Evolutionary conservation across 2,329 filamentous ascomycete genomes (phyloP).

Genomic region (Westerdykella aurantiaca): DNA sequence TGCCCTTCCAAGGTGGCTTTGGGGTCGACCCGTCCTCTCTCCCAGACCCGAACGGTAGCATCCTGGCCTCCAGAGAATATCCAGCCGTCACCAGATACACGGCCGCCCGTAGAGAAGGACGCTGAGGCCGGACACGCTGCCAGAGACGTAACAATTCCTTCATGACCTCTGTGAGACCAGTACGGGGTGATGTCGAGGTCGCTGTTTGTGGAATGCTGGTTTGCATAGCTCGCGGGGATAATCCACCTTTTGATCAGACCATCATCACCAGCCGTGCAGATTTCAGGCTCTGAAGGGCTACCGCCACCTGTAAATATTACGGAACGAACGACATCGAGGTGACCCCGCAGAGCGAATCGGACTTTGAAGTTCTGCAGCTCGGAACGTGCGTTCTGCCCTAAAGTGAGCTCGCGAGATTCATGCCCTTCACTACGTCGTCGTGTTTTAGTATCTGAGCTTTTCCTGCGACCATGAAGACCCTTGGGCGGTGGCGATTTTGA

Average conservation of each 20-base stretch:
- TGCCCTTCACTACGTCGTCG: slow-evolving; percentile 57
- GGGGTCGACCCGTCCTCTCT: slow-evolving; percentile 86
- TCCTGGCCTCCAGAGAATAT: slow-evolving; percentile 97
- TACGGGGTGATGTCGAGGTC: slow-evolving; percentile 90
- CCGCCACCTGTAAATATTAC: slow-evolving; percentile 97
- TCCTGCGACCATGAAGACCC: slow-evolving; percentile 63
- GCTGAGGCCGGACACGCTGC: slow-evolving; percentile 82
- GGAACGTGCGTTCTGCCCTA: slow-evolving; percentile 44
- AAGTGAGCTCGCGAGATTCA: slow-evolving; percentile 51
- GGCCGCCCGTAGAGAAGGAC: slow-evolving; percentile 82
- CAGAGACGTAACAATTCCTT: slow-evolving; percentile 80
- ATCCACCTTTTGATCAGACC: slow-evolving; percentile 96
- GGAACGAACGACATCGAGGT: slow-evolving; percentile 87
- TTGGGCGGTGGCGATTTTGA: slow-evolving; percentile 72
- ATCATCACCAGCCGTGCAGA: slow-evolving; percentile 93
- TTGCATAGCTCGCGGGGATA: slow-evolving; percentile 74
- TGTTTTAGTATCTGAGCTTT: slow-evolving; percentile 57
- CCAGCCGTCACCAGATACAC: slow-evolving; percentile 90
- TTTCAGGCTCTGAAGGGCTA: slow-evolving; percentile 90
- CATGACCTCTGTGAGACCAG: slow-evolving; percentile 91
- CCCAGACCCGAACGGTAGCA: slow-evolving; percentile 89
- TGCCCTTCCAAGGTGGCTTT: slow-evolving; percentile 93
- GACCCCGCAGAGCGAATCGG: slow-evolving; percentile 82
- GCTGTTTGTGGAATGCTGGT: slow-evolving; percentile 55
- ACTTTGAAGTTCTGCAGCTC: slow-evolving; percentile 84